Evolutionary conservation across 805 yeast species (phyloP), one percentile per base, ranked within the genome.

Genomic region (Kodamaea fukazawae): DNA sequence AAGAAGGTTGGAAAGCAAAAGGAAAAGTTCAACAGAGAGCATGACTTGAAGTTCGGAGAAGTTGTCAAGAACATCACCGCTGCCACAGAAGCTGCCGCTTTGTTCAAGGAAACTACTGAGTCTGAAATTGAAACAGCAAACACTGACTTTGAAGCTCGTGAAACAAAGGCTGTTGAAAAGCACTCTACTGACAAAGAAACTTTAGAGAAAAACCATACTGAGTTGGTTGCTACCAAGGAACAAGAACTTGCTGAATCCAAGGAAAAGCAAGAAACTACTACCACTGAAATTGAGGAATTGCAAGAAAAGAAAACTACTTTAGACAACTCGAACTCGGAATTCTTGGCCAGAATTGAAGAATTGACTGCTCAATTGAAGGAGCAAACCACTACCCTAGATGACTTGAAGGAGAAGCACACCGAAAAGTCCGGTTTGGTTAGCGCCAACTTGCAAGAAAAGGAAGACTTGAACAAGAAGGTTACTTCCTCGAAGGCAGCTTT

Each of bases 101-200:
- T 53, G 8, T 72, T 75, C 47, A 67, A 73, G 34, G 56, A 53
- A n/a, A 60, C 60, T 14, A 67, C 75, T 29, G 65, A 58, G 36
- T 52, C 50, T 25, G 73, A 68, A 41, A 75, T 75, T 40, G 71
- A 63, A 45, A 65, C 70, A 27, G 75, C 75, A 42, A 63, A 58
- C 29, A 55, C 54, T 13, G 77, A 74, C 31, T 73, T 60, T 43
- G 70, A 61, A 38, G 60, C 60, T n/a, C 68, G 75, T 31, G 81
- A 76, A 58, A 53, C 49, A 13, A 61, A 65, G 33, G 75, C 79
- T 5, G 70, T 70, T 31, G 75, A 58, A 34, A 61, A 67, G 41
- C 81, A 76, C 49, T 65, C 48, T 10, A 54, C 54, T 14, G 73
- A 73, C 50, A 71, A 71, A 52, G 73, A 67, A 37, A 62, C 64